Evolutionary conservation across 2,329 filamentous ascomycete species (phyloP).

Genomic region (Pyrenophora graminea): DNA sequence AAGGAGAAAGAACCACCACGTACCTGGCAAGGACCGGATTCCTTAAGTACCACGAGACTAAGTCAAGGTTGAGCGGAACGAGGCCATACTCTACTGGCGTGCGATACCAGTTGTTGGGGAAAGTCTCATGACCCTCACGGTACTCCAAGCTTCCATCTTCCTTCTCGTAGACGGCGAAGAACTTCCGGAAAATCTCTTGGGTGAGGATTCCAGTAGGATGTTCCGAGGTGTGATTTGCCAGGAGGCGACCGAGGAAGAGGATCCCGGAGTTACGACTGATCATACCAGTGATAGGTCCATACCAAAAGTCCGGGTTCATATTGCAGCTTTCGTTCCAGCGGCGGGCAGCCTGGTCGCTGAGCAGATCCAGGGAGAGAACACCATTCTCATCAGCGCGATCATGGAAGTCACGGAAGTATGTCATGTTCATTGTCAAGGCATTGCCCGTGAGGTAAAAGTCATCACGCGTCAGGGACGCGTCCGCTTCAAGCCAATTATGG

Average conservation of each 20-base stretch:
- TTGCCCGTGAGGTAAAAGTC: slow-evolving; percentile 50
- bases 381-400: slow-evolving; percentile 21
- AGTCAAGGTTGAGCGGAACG: slow-evolving; percentile 34
- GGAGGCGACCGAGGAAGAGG: slow-evolving; percentile 37
- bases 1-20: not conserved
- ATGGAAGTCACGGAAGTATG: slow-evolving; percentile 53
- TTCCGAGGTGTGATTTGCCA: slow-evolving; percentile 26
- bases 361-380: slow-evolving; percentile 19
- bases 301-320: slow-evolving; percentile 61
- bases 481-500: slow-evolving; percentile 51
- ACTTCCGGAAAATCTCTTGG: slow-evolving; percentile 48
- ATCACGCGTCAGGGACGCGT: slow-evolving; percentile 49
- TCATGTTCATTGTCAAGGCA: slow-evolving; percentile 49
- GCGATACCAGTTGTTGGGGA: slow-evolving; percentile 60
- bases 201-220: slow-evolving; percentile 23
- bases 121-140: slow-evolving; percentile 55
- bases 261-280: slow-evolving; percentile 54
- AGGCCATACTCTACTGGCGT: slow-evolving; percentile 54
- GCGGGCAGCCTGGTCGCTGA: slow-evolving; percentile 35
- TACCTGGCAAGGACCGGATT: slow-evolving; percentile 27
- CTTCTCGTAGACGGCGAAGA: slow-evolving; percentile 53
- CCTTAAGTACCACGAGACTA: slow-evolving; percentile 18
- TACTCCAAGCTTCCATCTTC: slow-evolving; percentile 45
- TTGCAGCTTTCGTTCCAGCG: slow-evolving; percentile 55
- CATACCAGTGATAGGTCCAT: slow-evolving; percentile 57